A percentile compares a stretch with the other conserved stretches of the same genome.
These are phyloP conservation scores for Dalbergia cochinchinensis DNA, from an alignment of 306 rosid species.

Conservation along the genomic window DNA sequence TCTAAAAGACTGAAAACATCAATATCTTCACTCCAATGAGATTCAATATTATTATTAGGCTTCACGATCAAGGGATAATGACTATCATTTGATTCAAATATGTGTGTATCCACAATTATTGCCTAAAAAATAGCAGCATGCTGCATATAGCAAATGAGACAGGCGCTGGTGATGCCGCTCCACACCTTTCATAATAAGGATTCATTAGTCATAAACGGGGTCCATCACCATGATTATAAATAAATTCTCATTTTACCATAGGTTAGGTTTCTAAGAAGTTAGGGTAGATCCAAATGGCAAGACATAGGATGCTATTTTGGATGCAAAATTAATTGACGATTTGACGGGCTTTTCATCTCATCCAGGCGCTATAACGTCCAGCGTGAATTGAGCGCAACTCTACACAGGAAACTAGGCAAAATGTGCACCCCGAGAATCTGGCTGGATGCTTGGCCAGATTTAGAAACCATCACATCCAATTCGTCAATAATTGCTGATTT, in stretches of 20 bases:
- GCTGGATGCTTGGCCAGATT: conserved; percentile 16
- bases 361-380: conserved; percentile 8
- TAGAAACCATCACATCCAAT: conserved; percentile 36
- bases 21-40: conserved; percentile 27
- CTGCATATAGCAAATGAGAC: conserved; percentile 42
- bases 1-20: conserved; percentile 15
- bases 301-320: conserved; percentile 3
- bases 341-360: conserved; percentile 9
- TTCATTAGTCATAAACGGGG: conserved; percentile 45
- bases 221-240: conserved; percentile 30
- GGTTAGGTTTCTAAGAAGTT: neutral
- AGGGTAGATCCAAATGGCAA: conserved; percentile 21
- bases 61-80: conserved; percentile 48
- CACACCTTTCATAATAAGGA: conserved; percentile 45
- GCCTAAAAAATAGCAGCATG: conserved; percentile 35
- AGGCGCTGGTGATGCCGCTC: conserved; percentile 22
- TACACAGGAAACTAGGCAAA: conserved; percentile 32
- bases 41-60: conserved; percentile 46
- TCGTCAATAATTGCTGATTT: conserved; percentile 37
- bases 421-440: conserved; percentile 26
- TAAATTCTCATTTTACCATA: conserved; percentile 22
- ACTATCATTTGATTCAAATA: conserved; percentile 25
- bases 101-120: conserved; percentile 22
- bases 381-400: conserved; percentile 4
- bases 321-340: conserved; percentile 27